These are phyloP conservation scores for Ehretia macrophylla DNA, from an alignment of 257 asterid genomes.

Conservation along the genomic window DNA sequence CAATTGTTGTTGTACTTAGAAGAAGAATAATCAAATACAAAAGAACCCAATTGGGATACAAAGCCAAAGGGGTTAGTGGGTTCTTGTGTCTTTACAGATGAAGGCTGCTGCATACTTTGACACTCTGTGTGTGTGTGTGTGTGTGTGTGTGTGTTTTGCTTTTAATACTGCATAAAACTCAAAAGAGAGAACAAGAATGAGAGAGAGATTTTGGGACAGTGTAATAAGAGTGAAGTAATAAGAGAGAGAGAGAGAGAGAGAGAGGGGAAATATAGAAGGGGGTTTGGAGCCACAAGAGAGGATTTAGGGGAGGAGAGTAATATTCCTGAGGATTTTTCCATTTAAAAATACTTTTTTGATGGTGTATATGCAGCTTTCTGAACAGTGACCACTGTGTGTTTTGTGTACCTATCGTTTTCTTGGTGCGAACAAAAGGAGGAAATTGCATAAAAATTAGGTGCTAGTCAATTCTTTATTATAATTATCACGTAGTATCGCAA, in stretches of 20 bases:
- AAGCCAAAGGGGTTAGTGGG: conserved; percentile 41
- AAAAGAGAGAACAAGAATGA: conserved; percentile 6
- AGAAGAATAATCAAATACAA: conserved; percentile 39
- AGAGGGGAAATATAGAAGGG: conserved; percentile 23
- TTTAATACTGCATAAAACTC: neutral
- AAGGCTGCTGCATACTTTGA: conserved; percentile 69
- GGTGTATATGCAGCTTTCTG: too few species aligned
- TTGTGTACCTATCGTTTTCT: too few species aligned
- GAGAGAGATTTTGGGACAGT: neutral
- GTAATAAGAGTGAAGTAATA: neutral
- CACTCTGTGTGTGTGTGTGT: too few species aligned
- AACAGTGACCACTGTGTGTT: too few species aligned
- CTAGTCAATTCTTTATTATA: too few species aligned
- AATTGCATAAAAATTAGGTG: too few species aligned
- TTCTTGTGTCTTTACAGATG: conserved; percentile 62
- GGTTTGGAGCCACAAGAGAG: conserved; percentile 48
- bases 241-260: conserved; percentile 10
- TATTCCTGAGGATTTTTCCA: neutral
- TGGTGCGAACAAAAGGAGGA: too few species aligned
- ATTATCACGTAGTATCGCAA: too few species aligned
- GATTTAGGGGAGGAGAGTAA: conserved; percentile 32
- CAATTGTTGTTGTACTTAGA: conserved; percentile 4
- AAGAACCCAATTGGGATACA: conserved; percentile 54
- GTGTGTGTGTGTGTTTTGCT: neutral
- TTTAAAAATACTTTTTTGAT: too few species aligned